Base-by-base conservation (phyloP, 345 rosid genomes). In the Sonneratia caseolaris region DNA sequence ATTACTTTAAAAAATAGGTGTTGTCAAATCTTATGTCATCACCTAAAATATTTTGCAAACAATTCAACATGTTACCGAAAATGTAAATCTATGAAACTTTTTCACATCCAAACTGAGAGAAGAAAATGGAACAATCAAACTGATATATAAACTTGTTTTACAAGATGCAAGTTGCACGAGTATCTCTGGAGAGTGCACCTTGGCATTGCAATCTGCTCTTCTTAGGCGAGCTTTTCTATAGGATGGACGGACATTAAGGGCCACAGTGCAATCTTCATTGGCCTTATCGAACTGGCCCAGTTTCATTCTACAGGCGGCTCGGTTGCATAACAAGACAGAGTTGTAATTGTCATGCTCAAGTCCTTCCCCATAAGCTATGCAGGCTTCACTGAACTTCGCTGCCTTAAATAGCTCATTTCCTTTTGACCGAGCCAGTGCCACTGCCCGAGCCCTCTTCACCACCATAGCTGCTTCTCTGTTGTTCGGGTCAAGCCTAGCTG, bases 141-240 rank as follows among this genome's bases (percentile, higher is more conserved):
- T 53, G 57, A 15, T 53, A 53, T 2, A 19, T 16, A 15, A 53
- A 12, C 1, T 57, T 57, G 4, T 3, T 57, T 57, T n/a, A 18
- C 11, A 7, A 57, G 27, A 4, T 18, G n/a, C 24, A 18, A n/a
- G 55, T 21, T 42, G 36, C 36, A 68, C 6, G 2, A 38, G 42
- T 68, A 22, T 4, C 43, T 43, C 14, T 21, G 16, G 11, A 24
- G 32, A 55, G n/a, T 36, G 7, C 43, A 91, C 97, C 97, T 89
- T 95, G 65, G 86, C 81, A 68, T 84, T 66, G 77, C 96, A 95
- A 75, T 90, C 87, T 0, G 96, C 99, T 81, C 97, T 84, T 77
- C 99, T 81, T 42, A 95, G 86, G 56, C 97, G 84, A 38, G 99
- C 99, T 75, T 92, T 95, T 70, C 76, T 59, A 72, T 95, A 95